Conservation (phyloP, 169 alveolate genomes). For the Condylostoma magnum region DNA sequence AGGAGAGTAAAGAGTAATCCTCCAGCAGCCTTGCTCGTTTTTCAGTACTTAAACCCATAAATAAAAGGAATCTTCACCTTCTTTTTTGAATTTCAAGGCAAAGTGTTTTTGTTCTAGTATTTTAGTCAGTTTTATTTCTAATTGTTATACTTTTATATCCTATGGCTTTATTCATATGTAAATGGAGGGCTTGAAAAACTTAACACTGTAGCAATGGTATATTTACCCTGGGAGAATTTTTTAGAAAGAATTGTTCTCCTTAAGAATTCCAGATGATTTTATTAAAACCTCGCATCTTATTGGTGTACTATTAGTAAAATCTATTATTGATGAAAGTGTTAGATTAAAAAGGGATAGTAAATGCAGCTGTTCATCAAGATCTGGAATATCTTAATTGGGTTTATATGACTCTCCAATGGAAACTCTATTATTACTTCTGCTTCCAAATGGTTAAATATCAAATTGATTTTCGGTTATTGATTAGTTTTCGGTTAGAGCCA, state of each 20-base stretch:
- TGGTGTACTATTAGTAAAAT: background rate
- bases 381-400: too few species aligned
- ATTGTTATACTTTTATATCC: background rate
- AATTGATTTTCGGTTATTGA: too few species aligned
- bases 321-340: too few species aligned
- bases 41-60: slow-evolving; percentile 11
- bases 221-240: slow-evolving; percentile 23
- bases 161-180: background rate
- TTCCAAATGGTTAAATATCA: too few species aligned
- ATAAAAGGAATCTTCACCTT: background rate
- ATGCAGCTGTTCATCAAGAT: too few species aligned
- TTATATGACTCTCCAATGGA: too few species aligned
- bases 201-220: background rate
- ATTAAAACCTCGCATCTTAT: background rate
- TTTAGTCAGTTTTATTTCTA: background rate
- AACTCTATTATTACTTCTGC: too few species aligned
- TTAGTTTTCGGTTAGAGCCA: too few species aligned
- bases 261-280: background rate
- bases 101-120: background rate
- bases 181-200: background rate
- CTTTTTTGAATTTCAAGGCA: background rate
- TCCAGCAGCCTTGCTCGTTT: slow-evolving; percentile 28
- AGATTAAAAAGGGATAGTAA: too few species aligned
- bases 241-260: background rate
- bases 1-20: slow-evolving; percentile 8